These are phyloP conservation scores for Fusarium nodosum DNA, from an alignment of 2,329 filamentous ascomycete genomes.

Conservation along the genomic window DNA sequence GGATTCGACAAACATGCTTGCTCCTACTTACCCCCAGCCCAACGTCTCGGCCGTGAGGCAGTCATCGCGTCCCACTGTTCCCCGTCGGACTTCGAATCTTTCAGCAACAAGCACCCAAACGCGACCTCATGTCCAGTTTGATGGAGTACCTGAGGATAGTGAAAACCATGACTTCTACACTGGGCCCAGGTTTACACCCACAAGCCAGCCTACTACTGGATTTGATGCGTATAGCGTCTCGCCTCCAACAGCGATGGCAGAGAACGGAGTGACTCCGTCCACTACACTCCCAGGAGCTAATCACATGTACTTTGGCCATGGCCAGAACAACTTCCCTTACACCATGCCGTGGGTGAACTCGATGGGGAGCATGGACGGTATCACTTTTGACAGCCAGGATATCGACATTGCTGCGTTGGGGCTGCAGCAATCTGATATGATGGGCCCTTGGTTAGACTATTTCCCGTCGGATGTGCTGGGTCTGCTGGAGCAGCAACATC, in stretches of 20 bases:
- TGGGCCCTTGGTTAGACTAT: slow-evolving; percentile 80
- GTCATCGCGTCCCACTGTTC: slow-evolving; percentile 54
- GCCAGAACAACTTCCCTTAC: slow-evolving; percentile 48
- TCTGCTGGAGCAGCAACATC: slow-evolving; percentile 62
- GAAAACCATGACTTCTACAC: slow-evolving; percentile 55
- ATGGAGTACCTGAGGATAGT: slow-evolving; percentile 48
- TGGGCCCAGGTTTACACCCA: slow-evolving; percentile 56
- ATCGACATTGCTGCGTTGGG: slow-evolving; percentile 79
- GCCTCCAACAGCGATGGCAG: slow-evolving; percentile 58
- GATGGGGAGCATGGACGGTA: slow-evolving; percentile 60
- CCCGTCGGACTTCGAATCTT: slow-evolving; percentile 47
- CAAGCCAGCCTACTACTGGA: slow-evolving; percentile 58
- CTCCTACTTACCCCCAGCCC: slow-evolving; percentile 64
- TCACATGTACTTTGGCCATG: slow-evolving; percentile 50
- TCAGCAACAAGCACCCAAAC: slow-evolving; percentile 39
- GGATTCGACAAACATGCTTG: slow-evolving; percentile 63
- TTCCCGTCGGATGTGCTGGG: slow-evolving; percentile 75
- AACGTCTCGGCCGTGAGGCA: slow-evolving; percentile 63
- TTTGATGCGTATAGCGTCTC: slow-evolving; percentile 62
- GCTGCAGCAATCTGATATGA: slow-evolving; percentile 70
- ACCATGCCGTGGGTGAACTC: slow-evolving; percentile 52
- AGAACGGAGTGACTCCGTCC: slow-evolving; percentile 44
- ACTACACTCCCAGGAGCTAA: slow-evolving; percentile 35
- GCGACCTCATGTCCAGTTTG: slow-evolving; percentile 50
- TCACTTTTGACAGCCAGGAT: slow-evolving; percentile 83